Conservation (phyloP, 2,329 filamentous ascomycete genomes). For the Fusarium sp. region DNA sequence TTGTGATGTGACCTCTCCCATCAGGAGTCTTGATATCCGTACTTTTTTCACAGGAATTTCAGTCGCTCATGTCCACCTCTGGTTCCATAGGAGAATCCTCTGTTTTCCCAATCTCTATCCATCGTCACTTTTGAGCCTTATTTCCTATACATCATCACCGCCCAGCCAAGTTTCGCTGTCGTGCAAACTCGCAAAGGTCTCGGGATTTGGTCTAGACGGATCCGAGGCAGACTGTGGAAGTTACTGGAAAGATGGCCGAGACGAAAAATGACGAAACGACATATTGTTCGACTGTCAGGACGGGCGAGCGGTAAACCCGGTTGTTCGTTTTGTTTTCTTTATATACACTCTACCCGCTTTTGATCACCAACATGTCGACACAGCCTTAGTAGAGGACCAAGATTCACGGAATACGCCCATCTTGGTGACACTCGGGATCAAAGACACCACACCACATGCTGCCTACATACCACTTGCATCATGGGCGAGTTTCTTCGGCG, state of each 20-base stretch:
- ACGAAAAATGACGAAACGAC: not conserved
- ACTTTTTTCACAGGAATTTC: not conserved
- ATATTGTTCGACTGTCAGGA: not conserved
- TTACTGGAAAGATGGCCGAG: not conserved
- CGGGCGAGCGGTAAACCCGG: not conserved
- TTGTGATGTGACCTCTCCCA: no score
- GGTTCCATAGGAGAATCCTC: not conserved
- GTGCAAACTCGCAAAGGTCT: not conserved
- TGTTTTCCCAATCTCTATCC: not conserved
- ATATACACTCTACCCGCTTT: not conserved
- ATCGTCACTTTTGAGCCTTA: not conserved
- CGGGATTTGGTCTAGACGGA: not conserved
- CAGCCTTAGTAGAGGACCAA: no score
- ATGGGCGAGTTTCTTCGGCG: not conserved
- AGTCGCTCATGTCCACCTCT: not conserved
- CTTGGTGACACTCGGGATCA: not conserved
- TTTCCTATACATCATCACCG: not conserved
- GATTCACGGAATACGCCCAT: no score
- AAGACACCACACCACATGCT: accelerated
- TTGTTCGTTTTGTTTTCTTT: not conserved
- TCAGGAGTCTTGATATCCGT: not conserved
- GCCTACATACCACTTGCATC: not conserved
- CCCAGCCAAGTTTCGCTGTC: not conserved
- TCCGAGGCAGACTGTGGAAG: not conserved
- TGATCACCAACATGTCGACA: no score